phyloP scores from a whole-genome alignment of 202 grass and related monocot species.

The Zizania palustris region DNA sequence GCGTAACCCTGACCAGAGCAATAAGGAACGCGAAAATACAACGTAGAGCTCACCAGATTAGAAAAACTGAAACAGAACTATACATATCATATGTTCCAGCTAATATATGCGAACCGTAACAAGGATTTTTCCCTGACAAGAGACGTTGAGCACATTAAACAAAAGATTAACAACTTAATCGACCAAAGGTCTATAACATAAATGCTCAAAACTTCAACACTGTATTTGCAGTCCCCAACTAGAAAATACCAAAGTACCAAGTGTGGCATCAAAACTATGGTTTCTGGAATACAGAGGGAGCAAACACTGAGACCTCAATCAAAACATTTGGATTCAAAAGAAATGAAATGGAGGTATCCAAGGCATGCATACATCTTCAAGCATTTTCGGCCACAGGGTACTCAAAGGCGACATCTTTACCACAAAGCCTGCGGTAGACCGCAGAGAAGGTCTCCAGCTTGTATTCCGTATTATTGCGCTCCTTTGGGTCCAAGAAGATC shows the following conservation, averaged over 20 bases:
- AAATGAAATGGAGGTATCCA: conserved; percentile 42
- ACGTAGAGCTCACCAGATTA: too few relatives aligned
- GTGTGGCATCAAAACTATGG: conserved; percentile 55
- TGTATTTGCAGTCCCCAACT: conserved; percentile 29
- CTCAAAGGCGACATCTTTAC: conserved; percentile 71
- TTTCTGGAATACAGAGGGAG: conserved; percentile 42
- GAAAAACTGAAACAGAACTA: not conserved
- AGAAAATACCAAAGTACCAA: conserved; percentile 34
- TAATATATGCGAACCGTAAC: not conserved
- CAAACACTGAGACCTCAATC: conserved; percentile 31
- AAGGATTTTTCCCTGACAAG: not conserved
- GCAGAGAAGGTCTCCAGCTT: conserved; percentile 71
- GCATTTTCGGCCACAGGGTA: conserved; percentile 53
- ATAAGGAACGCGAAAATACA: too few relatives aligned
- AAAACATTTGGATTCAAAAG: conserved; percentile 32
- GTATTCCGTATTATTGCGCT: conserved; percentile 76
- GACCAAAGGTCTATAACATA: conserved; percentile 39
- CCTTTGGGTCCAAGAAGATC: conserved; percentile 81
- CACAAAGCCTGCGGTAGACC: conserved; percentile 49
- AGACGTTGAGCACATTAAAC: not conserved
- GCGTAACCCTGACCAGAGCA: too few relatives aligned
- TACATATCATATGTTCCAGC: not conserved
- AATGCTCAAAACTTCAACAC: conserved; percentile 61
- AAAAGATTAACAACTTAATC: not conserved
- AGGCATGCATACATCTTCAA: conserved; percentile 42